Conservation (phyloP, 495 filamentous ascomycete genomes). For the Bombardia bombarda region DNA sequence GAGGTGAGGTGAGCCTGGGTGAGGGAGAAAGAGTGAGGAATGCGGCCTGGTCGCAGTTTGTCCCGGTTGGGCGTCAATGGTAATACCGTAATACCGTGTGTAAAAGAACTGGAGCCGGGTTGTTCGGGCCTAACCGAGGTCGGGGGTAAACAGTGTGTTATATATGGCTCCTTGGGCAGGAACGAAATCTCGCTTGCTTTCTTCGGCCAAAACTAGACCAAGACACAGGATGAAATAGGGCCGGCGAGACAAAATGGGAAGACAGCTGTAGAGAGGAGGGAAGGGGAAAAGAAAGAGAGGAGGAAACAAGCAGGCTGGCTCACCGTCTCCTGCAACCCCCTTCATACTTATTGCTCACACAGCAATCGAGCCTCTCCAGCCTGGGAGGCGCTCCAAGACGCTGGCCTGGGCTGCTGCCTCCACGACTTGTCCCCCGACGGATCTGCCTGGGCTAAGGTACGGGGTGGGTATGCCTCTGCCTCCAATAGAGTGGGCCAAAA, state of each 20-base stretch:
- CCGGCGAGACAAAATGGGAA: neutral
- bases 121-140: slow-evolving; percentile 9
- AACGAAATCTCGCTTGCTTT: slow-evolving; percentile 20
- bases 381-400: neutral
- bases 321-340: slow-evolving; percentile 1
- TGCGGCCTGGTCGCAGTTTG: slow-evolving; percentile 1
- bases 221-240: slow-evolving; percentile 1
- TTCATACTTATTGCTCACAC: slow-evolving; percentile 12
- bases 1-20: neutral
- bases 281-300: slow-evolving; percentile 4
- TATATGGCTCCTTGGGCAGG: slow-evolving; percentile 13
- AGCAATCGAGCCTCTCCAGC: too few relatives aligned
- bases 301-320: slow-evolving; percentile 1
- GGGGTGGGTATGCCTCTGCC: neutral
- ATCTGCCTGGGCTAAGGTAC: neutral
- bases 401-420: slow-evolving; percentile 17
- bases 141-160: slow-evolving; percentile 7
- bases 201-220: neutral
- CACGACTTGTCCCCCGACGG: slow-evolving; percentile 5
- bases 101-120: too few relatives aligned
- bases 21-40: slow-evolving; percentile 5
- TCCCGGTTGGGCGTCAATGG: slow-evolving; percentile 26
- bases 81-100: too few relatives aligned
- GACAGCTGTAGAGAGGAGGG: too few relatives aligned
- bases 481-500: neutral